phyloP scores from a whole-genome alignment of 2,329 filamentous ascomycete species.

The Periglandula ipomoeae region DNA sequence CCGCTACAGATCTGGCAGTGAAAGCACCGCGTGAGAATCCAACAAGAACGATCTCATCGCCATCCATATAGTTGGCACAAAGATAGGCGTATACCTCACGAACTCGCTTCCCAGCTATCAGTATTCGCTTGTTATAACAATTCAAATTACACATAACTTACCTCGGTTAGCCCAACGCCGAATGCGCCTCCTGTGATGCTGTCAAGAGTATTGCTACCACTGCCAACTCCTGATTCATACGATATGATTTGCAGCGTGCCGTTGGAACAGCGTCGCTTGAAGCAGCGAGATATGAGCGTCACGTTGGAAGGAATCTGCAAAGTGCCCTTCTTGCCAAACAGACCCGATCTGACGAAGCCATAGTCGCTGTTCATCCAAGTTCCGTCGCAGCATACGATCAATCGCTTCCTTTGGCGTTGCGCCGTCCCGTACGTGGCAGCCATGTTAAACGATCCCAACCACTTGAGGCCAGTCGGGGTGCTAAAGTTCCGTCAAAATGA shows the following conservation, averaged over 20 bases:
- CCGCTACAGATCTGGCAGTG: conserved; percentile 46
- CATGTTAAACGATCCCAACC: background rate
- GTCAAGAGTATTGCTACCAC: conserved; percentile 39
- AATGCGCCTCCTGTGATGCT: conserved; percentile 45
- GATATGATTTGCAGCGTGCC: conserved; percentile 48
- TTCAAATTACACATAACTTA: conserved; percentile 14
- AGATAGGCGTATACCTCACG: conserved; percentile 55
- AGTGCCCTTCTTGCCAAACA: conserved; percentile 27
- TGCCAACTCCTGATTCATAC: conserved; percentile 53
- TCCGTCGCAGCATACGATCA: conserved; percentile 44
- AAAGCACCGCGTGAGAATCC: conserved; percentile 52
- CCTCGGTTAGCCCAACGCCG: conserved; percentile 44
- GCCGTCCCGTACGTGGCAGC: background rate
- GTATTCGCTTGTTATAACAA: background rate
- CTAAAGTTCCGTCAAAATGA: background rate
- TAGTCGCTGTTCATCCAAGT: conserved; percentile 47
- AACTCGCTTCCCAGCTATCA: conserved; percentile 31
- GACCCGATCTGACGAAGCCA: conserved; percentile 32
- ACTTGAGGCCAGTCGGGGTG: background rate
- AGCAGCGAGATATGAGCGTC: conserved; percentile 48
- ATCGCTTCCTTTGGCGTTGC: conserved; percentile 28
- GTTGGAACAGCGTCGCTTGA: conserved; percentile 41
- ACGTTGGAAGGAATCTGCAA: conserved; percentile 50
- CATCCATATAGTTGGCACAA: conserved; percentile 50
- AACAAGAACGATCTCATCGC: conserved; percentile 47